Evolutionary conservation across 2,329 filamentous ascomycete genomes (phyloP).

Genomic region (Mycogone perniciosa): DNA sequence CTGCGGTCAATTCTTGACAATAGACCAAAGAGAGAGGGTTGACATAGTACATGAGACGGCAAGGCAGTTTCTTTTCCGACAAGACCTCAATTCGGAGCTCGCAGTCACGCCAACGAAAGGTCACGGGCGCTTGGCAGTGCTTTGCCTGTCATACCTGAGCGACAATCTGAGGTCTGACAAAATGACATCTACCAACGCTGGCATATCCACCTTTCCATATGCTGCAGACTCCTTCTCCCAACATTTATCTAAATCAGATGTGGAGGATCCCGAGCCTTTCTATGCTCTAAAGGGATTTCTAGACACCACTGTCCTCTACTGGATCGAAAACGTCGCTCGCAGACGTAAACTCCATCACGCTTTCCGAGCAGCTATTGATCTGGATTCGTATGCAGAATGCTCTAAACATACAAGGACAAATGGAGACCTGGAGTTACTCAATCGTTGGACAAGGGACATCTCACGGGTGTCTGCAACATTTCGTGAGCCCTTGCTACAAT

Average conservation of each 20-base stretch:
- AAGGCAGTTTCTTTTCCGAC: constrained; percentile 3
- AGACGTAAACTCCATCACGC: neutral
- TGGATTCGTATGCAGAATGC: neutral
- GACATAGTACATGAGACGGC: constrained; percentile 7
- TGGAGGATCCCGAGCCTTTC: neutral
- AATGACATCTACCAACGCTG: neutral
- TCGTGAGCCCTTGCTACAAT: neutral
- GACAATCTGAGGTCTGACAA: neutral
- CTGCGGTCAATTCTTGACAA: constrained; percentile 5
- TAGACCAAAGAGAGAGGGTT: constrained; percentile 2
- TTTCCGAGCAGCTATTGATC: neutral
- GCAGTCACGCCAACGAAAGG: neutral
- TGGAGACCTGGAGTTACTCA: neutral
- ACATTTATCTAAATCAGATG: neutral
- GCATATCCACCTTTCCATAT: neutral
- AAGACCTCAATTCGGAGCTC: neutral
- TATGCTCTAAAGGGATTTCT: neutral
- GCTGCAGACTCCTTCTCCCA: neutral
- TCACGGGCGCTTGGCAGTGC: neutral
- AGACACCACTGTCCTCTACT: neutral
- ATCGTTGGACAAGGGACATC: neutral
- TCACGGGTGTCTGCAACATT: neutral
- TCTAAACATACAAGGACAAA: neutral
- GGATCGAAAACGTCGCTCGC: constrained; percentile 3
- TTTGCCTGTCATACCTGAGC: neutral